Conservation (phyloP, 352 stramenopile genomes). For the Globisporangium alternatum region DNA sequence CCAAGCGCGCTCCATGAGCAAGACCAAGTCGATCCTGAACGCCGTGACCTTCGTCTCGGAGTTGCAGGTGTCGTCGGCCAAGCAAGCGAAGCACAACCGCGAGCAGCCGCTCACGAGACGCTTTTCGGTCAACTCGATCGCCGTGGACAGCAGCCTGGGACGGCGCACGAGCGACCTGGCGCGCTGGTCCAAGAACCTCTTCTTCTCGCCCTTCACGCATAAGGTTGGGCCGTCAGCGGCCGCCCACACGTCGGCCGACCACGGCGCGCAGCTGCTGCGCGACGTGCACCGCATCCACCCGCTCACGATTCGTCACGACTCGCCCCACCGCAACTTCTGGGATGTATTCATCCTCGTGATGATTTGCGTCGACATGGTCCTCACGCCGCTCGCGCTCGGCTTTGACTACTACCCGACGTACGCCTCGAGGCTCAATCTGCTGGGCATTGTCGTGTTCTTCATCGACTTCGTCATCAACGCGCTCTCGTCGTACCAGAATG, state of each 20-base stretch:
- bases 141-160: slow-evolving; percentile 10
- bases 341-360: slow-evolving; percentile 51
- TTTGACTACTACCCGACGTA: slow-evolving; percentile 35
- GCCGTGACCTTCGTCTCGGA: slow-evolving; percentile 16
- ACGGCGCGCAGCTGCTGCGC: slow-evolving; percentile 30
- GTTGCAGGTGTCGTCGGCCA: slow-evolving; percentile 9
- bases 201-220: slow-evolving; percentile 1
- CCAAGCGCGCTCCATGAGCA: slow-evolving; percentile 11
- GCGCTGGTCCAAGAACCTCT: slow-evolving; percentile 12
- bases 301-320: slow-evolving; percentile 58
- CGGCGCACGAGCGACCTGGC: slow-evolving; percentile 11
- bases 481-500: slow-evolving; percentile 52
- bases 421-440: slow-evolving; percentile 27
- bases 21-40: slow-evolving; percentile 19
- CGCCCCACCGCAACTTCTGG: slow-evolving; percentile 35
- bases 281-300: slow-evolving; percentile 30
- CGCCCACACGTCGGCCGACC: slow-evolving; percentile 13
- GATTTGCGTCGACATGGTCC: slow-evolving; percentile 50
- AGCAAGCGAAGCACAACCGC: slow-evolving; percentile 17
- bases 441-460: slow-evolving; percentile 46
- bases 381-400: slow-evolving; percentile 51
- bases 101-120: slow-evolving; percentile 33
- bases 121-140: slow-evolving; percentile 32
- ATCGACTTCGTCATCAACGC: slow-evolving; percentile 55
- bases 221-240: slow-evolving; percentile 3